These are phyloP conservation scores for Metarhizium album DNA, from an alignment of 2,329 filamentous ascomycete genomes.

Conservation along the genomic window DNA sequence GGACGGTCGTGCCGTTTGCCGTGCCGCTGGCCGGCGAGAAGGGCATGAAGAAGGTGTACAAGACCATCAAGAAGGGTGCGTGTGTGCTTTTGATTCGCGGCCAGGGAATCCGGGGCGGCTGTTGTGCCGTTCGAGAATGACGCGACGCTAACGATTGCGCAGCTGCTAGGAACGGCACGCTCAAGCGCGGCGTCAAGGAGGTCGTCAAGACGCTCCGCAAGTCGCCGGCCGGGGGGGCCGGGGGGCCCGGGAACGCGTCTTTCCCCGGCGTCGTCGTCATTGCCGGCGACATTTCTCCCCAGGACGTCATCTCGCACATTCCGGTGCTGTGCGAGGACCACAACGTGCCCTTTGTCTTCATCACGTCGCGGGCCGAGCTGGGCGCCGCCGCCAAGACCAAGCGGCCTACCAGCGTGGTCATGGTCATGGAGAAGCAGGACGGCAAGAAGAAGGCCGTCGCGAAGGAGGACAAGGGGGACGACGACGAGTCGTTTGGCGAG, in stretches of 20 bases:
- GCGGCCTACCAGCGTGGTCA: conserved; percentile 90
- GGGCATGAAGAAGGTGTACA: conserved; percentile 51
- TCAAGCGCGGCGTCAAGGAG: conserved; percentile 98
- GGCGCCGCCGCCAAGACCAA: conserved; percentile 91
- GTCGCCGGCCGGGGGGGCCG: conserved; percentile 57
- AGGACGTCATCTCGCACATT: conserved; percentile 97
- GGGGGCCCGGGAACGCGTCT: conserved; percentile 51
- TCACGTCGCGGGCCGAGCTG: conserved; percentile 83
- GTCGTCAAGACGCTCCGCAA: conserved; percentile 98
- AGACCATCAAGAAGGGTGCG: conserved; percentile 46
- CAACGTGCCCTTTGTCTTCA: conserved; percentile 93
- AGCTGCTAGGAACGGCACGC: conserved; percentile 92
- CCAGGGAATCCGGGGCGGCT: no score
- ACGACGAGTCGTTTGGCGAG: conserved; percentile 50
- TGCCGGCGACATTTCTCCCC: conserved; percentile 93
- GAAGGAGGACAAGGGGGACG: conserved; percentile 33
- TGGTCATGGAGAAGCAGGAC: conserved; percentile 57
- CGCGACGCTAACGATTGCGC: conserved; percentile 7
- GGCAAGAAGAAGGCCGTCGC: conserved; percentile 33
- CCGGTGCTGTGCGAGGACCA: conserved; percentile 97
- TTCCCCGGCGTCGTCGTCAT: conserved; percentile 76
- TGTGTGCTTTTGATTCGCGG: no score
- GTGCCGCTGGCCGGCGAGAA: conserved; percentile 73
- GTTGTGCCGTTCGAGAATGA: not conserved
- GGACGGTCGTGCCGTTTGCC: conserved; percentile 72